phyloP scores from a whole-genome alignment of 345 rosid genomes.

The Eucalyptus polyanthemos region DNA sequence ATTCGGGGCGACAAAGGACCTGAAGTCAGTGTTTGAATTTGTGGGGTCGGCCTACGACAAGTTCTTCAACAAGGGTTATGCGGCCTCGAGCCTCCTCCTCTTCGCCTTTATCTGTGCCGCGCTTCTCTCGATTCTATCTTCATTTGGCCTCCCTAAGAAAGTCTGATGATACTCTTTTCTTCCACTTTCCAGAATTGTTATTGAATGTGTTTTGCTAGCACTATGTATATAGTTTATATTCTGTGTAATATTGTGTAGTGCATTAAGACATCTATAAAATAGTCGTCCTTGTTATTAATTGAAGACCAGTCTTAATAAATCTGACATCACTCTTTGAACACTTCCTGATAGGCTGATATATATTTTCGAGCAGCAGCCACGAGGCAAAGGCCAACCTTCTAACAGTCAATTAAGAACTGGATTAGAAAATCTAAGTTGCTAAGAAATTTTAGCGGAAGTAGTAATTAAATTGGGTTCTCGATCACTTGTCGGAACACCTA shows the following conservation, averaged over 20 bases:
- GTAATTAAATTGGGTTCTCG: background rate
- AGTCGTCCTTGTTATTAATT: background rate
- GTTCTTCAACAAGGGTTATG: slow-evolving; percentile 37
- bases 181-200: background rate
- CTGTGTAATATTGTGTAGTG: background rate
- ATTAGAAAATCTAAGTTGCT: background rate
- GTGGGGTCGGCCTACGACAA: slow-evolving; percentile 1
- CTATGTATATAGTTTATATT: background rate
- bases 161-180: background rate
- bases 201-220: background rate
- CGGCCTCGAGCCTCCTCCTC: slow-evolving; percentile 34
- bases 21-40: slow-evolving; percentile 7
- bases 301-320: background rate
- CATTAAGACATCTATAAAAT: background rate
- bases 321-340: background rate
- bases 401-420: background rate
- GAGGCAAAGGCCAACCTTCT: background rate
- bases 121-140: slow-evolving; percentile 35
- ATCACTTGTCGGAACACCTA: background rate
- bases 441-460: background rate
- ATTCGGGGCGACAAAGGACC: slow-evolving; percentile 38
- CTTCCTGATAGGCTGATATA: background rate
- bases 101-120: slow-evolving; percentile 35
- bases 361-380: background rate
- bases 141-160: slow-evolving; percentile 9